A percentile compares a stretch with the other conserved stretches of the same genome.
These are phyloP conservation scores for Aspergillus bombycis DNA, from an alignment of 2,329 filamentous ascomycete species.

Conservation along the genomic window DNA sequence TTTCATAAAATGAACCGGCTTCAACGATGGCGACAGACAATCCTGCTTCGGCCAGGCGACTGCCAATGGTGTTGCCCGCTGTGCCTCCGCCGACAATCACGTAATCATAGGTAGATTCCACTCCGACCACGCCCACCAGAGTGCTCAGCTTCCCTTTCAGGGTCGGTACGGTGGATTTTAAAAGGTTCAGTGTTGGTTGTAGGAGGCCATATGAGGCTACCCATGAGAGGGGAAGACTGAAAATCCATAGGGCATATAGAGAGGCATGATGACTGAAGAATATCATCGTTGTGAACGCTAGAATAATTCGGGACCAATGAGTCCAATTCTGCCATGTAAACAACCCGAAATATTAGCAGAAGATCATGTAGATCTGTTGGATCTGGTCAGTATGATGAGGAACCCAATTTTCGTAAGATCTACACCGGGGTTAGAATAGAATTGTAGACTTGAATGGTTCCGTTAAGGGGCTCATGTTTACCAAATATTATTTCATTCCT, in stretches of 20 bases:
- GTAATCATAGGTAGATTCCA: slow-evolving; percentile 1
- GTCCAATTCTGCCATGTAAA: neutral
- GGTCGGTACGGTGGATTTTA: neutral
- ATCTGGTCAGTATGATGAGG: too few species aligned
- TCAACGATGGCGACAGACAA: slow-evolving; percentile 33
- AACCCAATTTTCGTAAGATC: too few species aligned
- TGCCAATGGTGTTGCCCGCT: slow-evolving; percentile 19
- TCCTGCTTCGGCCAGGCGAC: slow-evolving; percentile 24
- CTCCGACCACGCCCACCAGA: neutral
- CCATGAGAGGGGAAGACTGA: neutral
- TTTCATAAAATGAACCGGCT: slow-evolving; percentile 33
- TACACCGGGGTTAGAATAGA: too few species aligned
- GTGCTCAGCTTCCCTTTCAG: neutral
- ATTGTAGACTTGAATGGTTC: too few species aligned
- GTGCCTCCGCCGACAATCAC: slow-evolving; percentile 27
- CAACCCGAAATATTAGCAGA: neutral
- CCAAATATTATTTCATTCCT: too few species aligned
- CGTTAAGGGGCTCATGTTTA: too few species aligned
- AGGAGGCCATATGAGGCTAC: neutral
- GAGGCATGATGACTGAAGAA: neutral
- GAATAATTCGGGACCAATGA: neutral
- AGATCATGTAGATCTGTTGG: neutral
- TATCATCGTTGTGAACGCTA: neutral
- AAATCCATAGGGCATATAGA: neutral
- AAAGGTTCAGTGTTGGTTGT: neutral